Evolutionary conservation across 2,329 filamentous ascomycete species (phyloP).

Genomic region (Chalara sp.): DNA sequence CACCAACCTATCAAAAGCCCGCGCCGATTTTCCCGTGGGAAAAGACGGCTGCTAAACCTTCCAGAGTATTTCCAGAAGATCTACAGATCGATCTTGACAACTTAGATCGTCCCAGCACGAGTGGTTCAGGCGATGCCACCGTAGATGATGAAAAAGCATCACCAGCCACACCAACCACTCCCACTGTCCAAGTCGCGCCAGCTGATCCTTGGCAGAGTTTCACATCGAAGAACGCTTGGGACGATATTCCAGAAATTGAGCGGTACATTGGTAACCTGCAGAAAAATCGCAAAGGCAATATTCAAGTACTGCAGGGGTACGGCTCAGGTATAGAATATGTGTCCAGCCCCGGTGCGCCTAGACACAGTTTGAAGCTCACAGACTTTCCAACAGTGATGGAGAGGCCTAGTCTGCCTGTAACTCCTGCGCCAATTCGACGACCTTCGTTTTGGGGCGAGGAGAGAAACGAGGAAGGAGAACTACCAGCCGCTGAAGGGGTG

Average conservation of each 20-base stretch:
- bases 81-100: slow-evolving; percentile 21
- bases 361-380: slow-evolving; percentile 61
- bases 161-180: slow-evolving; percentile 39
- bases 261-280: slow-evolving; percentile 76
- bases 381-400: slow-evolving; percentile 82
- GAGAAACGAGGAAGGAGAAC: slow-evolving; percentile 43
- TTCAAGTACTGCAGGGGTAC: slow-evolving; percentile 27
- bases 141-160: slow-evolving; percentile 32
- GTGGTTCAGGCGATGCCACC: slow-evolving; percentile 32
- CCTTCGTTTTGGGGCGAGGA: slow-evolving; percentile 57
- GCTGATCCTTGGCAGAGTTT: slow-evolving; percentile 67
- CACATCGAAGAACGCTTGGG: slow-evolving; percentile 82
- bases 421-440: slow-evolving; percentile 71
- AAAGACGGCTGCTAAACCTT: slow-evolving; percentile 50
- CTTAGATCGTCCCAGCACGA: slow-evolving; percentile 22
- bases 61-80: slow-evolving; percentile 61
- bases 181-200: slow-evolving; percentile 38
- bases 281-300: slow-evolving; percentile 46
- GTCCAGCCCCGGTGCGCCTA: slow-evolving; percentile 22
- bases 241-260: slow-evolving; percentile 81
- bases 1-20: slow-evolving; percentile 51
- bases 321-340: slow-evolving; percentile 23
- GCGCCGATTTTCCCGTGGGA: slow-evolving; percentile 91
- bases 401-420: slow-evolving; percentile 82
- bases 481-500: slow-evolving; percentile 76